A percentile compares a stretch with the other conserved stretches of the same genome.
Conservation (phyloP, 805 yeast genomes). For the Saitoella complicata region DNA sequence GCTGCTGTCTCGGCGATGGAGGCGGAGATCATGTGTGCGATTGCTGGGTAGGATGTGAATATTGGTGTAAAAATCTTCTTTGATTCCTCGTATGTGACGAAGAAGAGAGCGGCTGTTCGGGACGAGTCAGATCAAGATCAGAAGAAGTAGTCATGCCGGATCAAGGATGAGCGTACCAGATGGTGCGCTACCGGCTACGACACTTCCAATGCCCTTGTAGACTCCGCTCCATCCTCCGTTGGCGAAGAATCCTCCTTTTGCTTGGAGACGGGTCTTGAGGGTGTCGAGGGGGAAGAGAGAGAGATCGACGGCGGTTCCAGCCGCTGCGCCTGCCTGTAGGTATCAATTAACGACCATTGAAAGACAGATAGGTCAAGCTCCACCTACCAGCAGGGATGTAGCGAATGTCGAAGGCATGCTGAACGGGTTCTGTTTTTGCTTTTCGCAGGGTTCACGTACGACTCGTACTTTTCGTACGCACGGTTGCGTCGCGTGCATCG, state of each 20-base stretch:
- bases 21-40: constrained; percentile 74
- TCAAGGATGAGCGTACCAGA: constrained; percentile 19
- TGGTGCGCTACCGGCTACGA: constrained; percentile 91
- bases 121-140: background rate
- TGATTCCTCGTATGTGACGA: constrained; percentile 9
- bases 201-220: constrained; percentile 83
- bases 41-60: constrained; percentile 20
- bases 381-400: no score
- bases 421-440: no score
- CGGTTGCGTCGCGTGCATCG: no score
- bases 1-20: constrained; percentile 86
- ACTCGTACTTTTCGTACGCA: no score
- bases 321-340: constrained; percentile 67
- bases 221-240: constrained; percentile 92
- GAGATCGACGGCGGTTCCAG: constrained; percentile 91
- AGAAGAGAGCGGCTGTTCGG: constrained; percentile 25
- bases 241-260: constrained; percentile 78
- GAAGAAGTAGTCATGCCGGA: background rate
- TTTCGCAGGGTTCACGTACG: no score
- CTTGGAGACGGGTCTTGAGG: constrained; percentile 82
- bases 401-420: no score
- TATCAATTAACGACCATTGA: background rate
- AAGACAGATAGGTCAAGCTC: no score
- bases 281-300: constrained; percentile 96
- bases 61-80: background rate